Base-by-base conservation (phyloP, 208 protist species). In the Phytomonas francai region DNA sequence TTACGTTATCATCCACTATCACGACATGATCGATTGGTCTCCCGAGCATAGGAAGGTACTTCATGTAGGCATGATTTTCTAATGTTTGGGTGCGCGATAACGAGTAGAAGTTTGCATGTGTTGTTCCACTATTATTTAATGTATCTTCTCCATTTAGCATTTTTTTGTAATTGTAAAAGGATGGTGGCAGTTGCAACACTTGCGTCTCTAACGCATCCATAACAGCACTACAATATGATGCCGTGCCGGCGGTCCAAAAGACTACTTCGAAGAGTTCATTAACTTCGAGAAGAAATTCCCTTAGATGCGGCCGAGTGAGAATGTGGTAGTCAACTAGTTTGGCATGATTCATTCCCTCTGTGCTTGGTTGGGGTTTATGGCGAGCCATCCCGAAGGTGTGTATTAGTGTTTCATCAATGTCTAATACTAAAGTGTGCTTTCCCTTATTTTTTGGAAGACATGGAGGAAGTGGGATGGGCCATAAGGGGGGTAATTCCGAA, bases 41-140 rank as follows among this genome's bases (percentile, higher is more conserved):
- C n/a, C 90, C 90, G 8, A 90, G 70, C 76, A 95, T 85, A n/a
- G 90, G 90, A 30, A 95, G 60, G 66, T 88, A 95, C 65, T 95
- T 95, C 90, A 95, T 95, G 75, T 91, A 92, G 33, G 75, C 69
- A 30, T 85, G 70, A 39, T 74, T 63, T 69, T 87, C 72, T 63
- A 95, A 68, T 59, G 90, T 93, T 63, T 93, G 90, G 30, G 79
- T 80, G n/a, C 87, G 80, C 19, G 87, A 95, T 19, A 95, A 78
- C 32, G 83, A 80, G 72, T 88, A 92, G 75, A 91, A 95, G 70
- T 95, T 93, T 22, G 79, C 84, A 74, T 93, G 76, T 0, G 65
- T 80, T 0, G 79, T 88, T n/a, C 30, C 11, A 32, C 14, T 28
- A 63, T 69, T 57, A 22, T 56, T 63, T 57, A 56, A 63, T 65